Conservation (phyloP, 352 stramenopile species). For the Phytophthora colocasiae region DNA sequence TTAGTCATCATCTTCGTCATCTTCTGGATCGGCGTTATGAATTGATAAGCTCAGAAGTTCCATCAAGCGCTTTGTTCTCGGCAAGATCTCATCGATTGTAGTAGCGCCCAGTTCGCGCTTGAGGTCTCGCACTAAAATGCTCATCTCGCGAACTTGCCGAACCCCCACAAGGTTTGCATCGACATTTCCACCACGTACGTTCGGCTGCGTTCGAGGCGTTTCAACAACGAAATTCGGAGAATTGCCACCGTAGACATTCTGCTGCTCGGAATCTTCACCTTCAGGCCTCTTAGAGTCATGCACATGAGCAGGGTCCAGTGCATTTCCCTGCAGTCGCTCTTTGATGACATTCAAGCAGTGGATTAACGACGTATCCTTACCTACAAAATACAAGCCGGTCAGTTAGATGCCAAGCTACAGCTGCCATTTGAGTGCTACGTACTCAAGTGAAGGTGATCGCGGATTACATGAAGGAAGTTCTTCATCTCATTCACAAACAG, state of each 20-base stretch:
- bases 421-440: conserved; percentile 22
- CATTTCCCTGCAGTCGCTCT: conserved; percentile 38
- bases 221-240: conserved; percentile 75
- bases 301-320: conserved; percentile 3
- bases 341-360: conserved; percentile 60
- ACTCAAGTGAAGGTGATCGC: conserved; percentile 73
- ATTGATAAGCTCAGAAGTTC: conserved; percentile 82
- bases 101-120: conserved; percentile 81
- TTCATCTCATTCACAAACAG: conserved; percentile 90
- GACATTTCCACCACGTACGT: conserved; percentile 10
- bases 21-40: conserved; percentile 41
- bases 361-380: conserved; percentile 52
- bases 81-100: conserved; percentile 79
- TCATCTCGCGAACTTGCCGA: conserved; percentile 79
- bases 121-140: conserved; percentile 69
- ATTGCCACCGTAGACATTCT: conserved; percentile 21
- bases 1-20: conserved; percentile 48
- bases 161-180: conserved; percentile 57
- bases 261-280: conserved; percentile 18
- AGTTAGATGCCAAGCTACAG: background rate
- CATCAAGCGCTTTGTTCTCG: conserved; percentile 81
- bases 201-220: conserved; percentile 24
- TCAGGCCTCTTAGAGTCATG: conserved; percentile 6
- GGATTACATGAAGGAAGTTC: conserved; percentile 77
- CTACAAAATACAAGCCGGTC: conserved; percentile 27